These are phyloP conservation scores for Apiospora malaysiana DNA, from an alignment of 2,329 filamentous ascomycete species.

Conservation along the genomic window DNA sequence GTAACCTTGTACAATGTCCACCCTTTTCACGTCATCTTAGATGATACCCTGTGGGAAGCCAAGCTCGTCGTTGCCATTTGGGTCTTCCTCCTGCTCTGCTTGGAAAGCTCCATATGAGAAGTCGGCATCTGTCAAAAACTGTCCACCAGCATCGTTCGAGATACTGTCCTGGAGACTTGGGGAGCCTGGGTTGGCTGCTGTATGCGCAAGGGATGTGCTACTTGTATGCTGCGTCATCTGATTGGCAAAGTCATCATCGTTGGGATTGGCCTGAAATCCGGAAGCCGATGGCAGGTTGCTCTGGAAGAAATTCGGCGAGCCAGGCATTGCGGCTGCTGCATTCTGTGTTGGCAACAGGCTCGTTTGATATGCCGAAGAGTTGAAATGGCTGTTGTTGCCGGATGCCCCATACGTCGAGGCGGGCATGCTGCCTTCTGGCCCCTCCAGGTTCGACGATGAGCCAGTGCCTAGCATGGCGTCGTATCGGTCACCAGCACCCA, in stretches of 20 bases:
- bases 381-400: constrained; percentile 25
- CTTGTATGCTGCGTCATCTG: neutral
- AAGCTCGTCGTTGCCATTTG: neutral
- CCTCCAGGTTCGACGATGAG: neutral
- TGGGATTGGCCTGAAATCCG: neutral
- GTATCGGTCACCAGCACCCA: constrained; percentile 39
- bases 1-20: neutral
- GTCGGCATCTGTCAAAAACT: constrained; percentile 1
- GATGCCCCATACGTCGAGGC: constrained; percentile 28
- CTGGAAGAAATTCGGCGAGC: constrained; percentile 31
- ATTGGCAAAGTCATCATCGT: constrained; percentile 1
- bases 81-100: neutral
- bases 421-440: constrained; percentile 27
- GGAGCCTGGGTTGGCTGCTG: neutral
- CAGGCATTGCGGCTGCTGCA: constrained; percentile 21
- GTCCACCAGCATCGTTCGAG: neutral
- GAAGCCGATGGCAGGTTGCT: neutral
- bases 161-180: neutral
- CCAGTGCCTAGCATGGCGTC: constrained; percentile 36
- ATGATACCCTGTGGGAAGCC: neutral
- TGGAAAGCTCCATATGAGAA: constrained; percentile 1
- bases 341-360: constrained; percentile 28
- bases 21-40: neutral
- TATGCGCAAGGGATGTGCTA: neutral
- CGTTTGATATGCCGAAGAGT: constrained; percentile 25